Evolutionary conservation across 805 yeast species (phyloP), one percentile per base, ranked within the genome.

Genomic region (Barnettozyma salicaria): DNA sequence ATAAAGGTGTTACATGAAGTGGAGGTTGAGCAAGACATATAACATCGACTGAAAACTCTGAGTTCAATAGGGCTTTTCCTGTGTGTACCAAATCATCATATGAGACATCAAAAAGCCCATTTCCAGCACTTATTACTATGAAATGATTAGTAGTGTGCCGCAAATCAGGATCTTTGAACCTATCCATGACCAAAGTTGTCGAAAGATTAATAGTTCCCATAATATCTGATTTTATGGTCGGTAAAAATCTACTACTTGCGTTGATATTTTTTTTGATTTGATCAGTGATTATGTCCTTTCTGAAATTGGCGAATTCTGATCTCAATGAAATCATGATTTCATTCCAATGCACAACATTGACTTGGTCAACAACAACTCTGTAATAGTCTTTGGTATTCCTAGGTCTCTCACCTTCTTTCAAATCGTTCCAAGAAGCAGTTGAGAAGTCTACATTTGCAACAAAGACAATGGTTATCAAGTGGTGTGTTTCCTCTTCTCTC

Each of bases 321-420:
- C 97, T 64, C 37, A 92, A 64, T 1, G 83, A 78, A 17, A 85
- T 83, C 97, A 92, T 88, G 39, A 92, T 89, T 45, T 82, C 81
- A 37, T 77, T 82, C 98, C 98, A 92, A 42, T 84, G 79, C 19
- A 80, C 71, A 31, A 88, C 84, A 50, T 80, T 85, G 14, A 87
- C 94, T 57, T 90, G 95, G 56, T 92, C 97, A 2, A 90, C 97
- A 2, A 90, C 98, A 19, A 92, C 95, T 34, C 97, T 67, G 58
- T 81, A 92, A 55, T 79, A 89, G 59, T 92, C 96, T 40, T 73
- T 68, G 4, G 88, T 70, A 27, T 78, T 74, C 30, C 70, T 63
- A 7, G 83, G 76, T 37, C 80, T 64, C 48, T 84, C 90, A 0
- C 97, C 95, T 13, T 76, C 76, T 27, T 74, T 73, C 19, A 81